A percentile compares a stretch with the other conserved stretches of the same genome.
Evolutionary conservation across 2,329 filamentous ascomycete genomes (phyloP).

Genomic region (Aureobasidium lini): DNA sequence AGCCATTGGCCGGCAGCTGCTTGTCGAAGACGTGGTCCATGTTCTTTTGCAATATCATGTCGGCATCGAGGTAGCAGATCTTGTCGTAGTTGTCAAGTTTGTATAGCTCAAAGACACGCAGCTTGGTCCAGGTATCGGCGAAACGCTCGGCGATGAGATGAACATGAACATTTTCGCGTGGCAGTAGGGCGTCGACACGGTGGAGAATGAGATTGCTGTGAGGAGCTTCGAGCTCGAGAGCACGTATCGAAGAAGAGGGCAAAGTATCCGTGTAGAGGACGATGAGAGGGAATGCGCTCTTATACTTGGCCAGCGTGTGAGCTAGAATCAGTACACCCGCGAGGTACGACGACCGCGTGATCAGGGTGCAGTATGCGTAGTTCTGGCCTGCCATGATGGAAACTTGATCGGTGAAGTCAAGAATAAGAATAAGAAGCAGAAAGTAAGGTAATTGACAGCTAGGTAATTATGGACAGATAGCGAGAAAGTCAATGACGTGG

Average conservation of each 20-base stretch:
- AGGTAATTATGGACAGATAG: neutral
- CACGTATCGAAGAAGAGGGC: conserved; percentile 31
- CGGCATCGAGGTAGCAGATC: conserved; percentile 46
- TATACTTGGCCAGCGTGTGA: conserved; percentile 40
- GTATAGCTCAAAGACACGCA: conserved; percentile 44
- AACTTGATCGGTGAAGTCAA: neutral
- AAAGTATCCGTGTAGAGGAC: conserved; percentile 43
- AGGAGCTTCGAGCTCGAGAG: conserved; percentile 35
- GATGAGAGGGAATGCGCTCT: conserved; percentile 41
- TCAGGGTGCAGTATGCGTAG: conserved; percentile 43
- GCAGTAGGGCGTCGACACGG: conserved; percentile 35
- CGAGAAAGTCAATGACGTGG: neutral
- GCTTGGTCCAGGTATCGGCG: conserved; percentile 49
- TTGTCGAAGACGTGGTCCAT: conserved; percentile 40
- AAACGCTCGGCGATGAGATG: conserved; percentile 45
- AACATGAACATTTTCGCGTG: conserved; percentile 29
- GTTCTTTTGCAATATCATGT: conserved; percentile 41
- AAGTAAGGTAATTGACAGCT: neutral
- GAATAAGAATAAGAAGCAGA: neutral
- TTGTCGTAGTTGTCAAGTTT: conserved; percentile 29
- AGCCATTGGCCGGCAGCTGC: conserved; percentile 31
- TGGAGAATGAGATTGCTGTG: conserved; percentile 35
- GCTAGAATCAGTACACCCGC: conserved; percentile 45
- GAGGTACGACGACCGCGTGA: conserved; percentile 46
- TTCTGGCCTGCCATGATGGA: conserved; percentile 10